phyloP scores from a whole-genome alignment of 495 filamentous ascomycete genomes.

The Clavariopsis aquatica region DNA sequence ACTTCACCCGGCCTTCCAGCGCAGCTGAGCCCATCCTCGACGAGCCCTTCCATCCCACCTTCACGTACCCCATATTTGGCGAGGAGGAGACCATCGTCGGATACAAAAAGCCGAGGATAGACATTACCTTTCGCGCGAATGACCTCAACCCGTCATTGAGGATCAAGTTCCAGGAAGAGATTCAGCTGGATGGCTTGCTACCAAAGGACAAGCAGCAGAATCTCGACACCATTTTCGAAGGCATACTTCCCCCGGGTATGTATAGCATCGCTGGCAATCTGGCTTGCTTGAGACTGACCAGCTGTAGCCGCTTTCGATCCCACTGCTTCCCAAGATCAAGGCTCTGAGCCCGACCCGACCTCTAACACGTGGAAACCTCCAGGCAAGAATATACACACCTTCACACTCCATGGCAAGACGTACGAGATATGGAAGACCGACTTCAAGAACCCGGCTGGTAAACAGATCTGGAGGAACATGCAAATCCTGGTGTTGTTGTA shows the following conservation, averaged over 20 bases:
- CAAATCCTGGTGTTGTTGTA: slow-evolving; percentile 83
- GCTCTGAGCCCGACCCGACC: slow-evolving; percentile 13
- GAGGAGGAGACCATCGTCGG: slow-evolving; percentile 89
- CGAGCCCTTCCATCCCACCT: slow-evolving; percentile 72
- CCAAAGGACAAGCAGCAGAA: slow-evolving; percentile 69
- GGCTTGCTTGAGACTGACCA: background rate
- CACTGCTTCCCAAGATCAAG: background rate
- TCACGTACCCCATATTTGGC: slow-evolving; percentile 91
- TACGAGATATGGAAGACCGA: slow-evolving; percentile 66
- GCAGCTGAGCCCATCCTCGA: slow-evolving; percentile 25
- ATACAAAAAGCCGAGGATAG: slow-evolving; percentile 75
- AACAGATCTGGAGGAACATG: slow-evolving; percentile 68
- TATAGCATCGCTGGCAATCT: background rate
- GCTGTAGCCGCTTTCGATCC: slow-evolving; percentile 17
- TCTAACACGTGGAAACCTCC: slow-evolving; percentile 55
- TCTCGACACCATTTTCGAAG: slow-evolving; percentile 66
- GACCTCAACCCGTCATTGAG: slow-evolving; percentile 76
- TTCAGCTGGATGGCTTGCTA: slow-evolving; percentile 42
- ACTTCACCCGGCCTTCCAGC: slow-evolving; percentile 31
- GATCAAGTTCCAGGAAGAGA: slow-evolving; percentile 71
- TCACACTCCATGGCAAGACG: slow-evolving; percentile 51
- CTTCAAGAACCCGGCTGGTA: slow-evolving; percentile 59
- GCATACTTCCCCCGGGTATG: slow-evolving; percentile 57
- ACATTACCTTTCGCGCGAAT: slow-evolving; percentile 75
- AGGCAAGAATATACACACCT: slow-evolving; percentile 56